These are phyloP conservation scores for Melanomma pulvis-pyrius DNA, from an alignment of 495 filamentous ascomycete genomes.

Conservation along the genomic window DNA sequence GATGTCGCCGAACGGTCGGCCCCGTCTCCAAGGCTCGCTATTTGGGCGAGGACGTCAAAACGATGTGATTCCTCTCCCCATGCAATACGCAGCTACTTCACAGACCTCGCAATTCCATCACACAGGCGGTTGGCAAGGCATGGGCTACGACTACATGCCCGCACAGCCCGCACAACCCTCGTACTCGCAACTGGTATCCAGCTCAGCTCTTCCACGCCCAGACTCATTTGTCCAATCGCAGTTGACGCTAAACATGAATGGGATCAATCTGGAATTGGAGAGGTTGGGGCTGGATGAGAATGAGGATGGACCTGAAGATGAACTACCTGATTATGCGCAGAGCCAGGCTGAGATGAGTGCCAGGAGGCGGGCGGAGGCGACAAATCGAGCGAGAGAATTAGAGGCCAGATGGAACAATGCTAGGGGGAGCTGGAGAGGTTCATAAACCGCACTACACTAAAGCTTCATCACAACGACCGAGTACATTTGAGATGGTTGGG, in stretches of 20 bases:
- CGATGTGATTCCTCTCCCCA: slow-evolving; percentile 25
- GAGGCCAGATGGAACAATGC: slow-evolving; percentile 40
- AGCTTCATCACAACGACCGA: no score
- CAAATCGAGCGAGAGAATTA: slow-evolving; percentile 41
- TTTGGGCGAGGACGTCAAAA: slow-evolving; percentile 25
- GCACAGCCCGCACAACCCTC: neutral
- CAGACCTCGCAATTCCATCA: neutral
- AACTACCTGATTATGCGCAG: slow-evolving; percentile 45
- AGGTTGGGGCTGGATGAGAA: slow-evolving; percentile 26
- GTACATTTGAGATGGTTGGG: neutral
- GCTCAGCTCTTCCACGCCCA: slow-evolving; percentile 17
- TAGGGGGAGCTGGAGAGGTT: slow-evolving; percentile 24
- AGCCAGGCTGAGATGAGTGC: slow-evolving; percentile 44
- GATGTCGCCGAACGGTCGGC: slow-evolving; percentile 23
- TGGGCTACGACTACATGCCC: slow-evolving; percentile 25
- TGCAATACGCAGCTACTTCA: neutral
- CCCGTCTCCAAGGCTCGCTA: slow-evolving; percentile 27
- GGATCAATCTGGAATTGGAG: slow-evolving; percentile 33
- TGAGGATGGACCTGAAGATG: slow-evolving; percentile 37
- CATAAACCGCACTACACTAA: slow-evolving; percentile 13
- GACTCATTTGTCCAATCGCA: slow-evolving; percentile 7
- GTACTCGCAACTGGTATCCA: neutral
- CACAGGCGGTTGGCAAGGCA: slow-evolving; percentile 17
- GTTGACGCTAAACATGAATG: slow-evolving; percentile 17
- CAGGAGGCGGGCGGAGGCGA: slow-evolving; percentile 37